Evolutionary conservation across 1,284 basidiomycete genomes (phyloP).

Genomic region (Xanthoconium separans): DNA sequence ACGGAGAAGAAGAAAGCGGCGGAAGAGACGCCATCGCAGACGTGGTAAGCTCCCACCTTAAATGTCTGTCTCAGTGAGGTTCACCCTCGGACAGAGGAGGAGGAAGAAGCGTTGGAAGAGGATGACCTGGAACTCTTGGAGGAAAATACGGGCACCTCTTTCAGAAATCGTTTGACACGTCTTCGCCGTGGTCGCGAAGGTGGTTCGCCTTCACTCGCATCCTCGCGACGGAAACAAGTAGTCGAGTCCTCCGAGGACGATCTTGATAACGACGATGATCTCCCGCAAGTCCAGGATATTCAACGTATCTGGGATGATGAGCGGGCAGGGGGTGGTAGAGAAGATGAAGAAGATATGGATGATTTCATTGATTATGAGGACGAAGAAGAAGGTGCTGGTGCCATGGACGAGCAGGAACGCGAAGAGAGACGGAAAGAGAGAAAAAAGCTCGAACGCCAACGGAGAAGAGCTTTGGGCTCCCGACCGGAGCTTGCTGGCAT

Average conservation of each 20-base stretch:
- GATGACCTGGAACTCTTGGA: slow-evolving; percentile 94
- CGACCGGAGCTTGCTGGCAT: slow-evolving; percentile 83
- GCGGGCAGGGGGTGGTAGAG: slow-evolving; percentile 54
- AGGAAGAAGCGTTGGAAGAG: slow-evolving; percentile 84
- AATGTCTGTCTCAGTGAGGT: slow-evolving; percentile 1
- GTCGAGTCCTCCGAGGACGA: slow-evolving; percentile 74
- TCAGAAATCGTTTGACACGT: slow-evolving; percentile 67
- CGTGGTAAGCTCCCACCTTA: slow-evolving; percentile 41
- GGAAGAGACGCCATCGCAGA: slow-evolving; percentile 66
- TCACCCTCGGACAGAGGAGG: slow-evolving; percentile 36
- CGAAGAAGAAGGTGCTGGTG: slow-evolving; percentile 70
- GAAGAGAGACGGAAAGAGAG: slow-evolving; percentile 72
- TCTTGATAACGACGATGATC: slow-evolving; percentile 58
- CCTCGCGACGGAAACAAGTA: slow-evolving; percentile 55
- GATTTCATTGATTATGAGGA: slow-evolving; percentile 95
- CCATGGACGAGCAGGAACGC: slow-evolving; percentile 70
- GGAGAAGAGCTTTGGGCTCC: slow-evolving; percentile 58
- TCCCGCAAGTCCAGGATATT: slow-evolving; percentile 64
- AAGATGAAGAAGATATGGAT: slow-evolving; percentile 76
- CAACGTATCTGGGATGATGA: slow-evolving; percentile 87
- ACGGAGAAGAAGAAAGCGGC: slow-evolving; percentile 57
- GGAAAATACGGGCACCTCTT: slow-evolving; percentile 88
- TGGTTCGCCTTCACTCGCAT: slow-evolving; percentile 61
- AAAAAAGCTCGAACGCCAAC: slow-evolving; percentile 62
- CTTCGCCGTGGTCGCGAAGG: slow-evolving; percentile 71